Evolutionary conservation across 164 flowering plant species (phyloP).

Genomic region (Euptelea pleiosperma): DNA sequence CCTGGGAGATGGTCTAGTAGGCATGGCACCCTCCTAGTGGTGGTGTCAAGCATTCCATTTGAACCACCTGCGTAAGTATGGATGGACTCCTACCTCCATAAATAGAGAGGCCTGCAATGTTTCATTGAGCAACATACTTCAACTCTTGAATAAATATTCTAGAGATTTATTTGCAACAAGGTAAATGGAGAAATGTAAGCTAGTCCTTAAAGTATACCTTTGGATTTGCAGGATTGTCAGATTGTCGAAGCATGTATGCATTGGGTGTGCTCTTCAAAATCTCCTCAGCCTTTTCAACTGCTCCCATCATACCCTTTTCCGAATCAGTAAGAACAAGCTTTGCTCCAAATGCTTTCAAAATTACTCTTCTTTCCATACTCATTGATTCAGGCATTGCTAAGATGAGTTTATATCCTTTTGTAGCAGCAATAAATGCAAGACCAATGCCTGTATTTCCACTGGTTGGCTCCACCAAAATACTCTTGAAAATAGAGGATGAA

Average conservation of each 20-base stretch:
- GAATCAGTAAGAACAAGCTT: constrained; percentile 77
- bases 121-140: too few relatives aligned
- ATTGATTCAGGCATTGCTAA: constrained; percentile 93
- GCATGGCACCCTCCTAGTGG: too few relatives aligned
- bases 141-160: too few relatives aligned
- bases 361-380: constrained; percentile 88
- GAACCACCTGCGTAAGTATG: too few relatives aligned
- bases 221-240: constrained; percentile 90
- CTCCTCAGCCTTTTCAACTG: constrained; percentile 80
- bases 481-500: constrained; percentile 31
- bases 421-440: constrained; percentile 88
- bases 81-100: too few relatives aligned
- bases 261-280: constrained; percentile 66
- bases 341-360: constrained; percentile 89
- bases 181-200: too few relatives aligned
- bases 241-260: constrained; percentile 86
- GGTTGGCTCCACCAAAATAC: constrained; percentile 80
- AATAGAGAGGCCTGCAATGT: too few relatives aligned
- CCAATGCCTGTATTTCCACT: constrained; percentile 96
- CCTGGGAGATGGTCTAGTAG: too few relatives aligned
- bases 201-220: constrained; percentile 38
- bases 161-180: too few relatives aligned
- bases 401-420: constrained; percentile 78
- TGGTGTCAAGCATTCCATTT: too few relatives aligned
- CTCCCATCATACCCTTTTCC: constrained; percentile 84